phyloP scores from a whole-genome alignment of 345 rosid genomes.

The Clarkia xantiana region DNA sequence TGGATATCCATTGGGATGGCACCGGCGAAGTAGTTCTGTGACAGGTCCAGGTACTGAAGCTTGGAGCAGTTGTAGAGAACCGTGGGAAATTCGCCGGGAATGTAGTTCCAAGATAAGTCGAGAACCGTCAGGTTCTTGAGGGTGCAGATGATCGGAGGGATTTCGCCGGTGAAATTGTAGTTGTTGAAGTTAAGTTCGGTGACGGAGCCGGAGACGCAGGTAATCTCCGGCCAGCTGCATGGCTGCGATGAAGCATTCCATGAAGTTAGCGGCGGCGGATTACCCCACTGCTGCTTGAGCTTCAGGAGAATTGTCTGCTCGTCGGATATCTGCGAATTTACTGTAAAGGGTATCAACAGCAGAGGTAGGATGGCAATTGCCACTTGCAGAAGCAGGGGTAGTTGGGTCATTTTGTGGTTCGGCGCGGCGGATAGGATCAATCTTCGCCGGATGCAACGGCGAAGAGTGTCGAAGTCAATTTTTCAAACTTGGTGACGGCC shows the following conservation, averaged over 20 bases:
- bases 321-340: slow-evolving; percentile 26
- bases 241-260: slow-evolving; percentile 56
- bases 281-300: slow-evolving; percentile 38
- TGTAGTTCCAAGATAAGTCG: slow-evolving; percentile 27
- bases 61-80: slow-evolving; percentile 45
- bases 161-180: slow-evolving; percentile 23
- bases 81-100: slow-evolving; percentile 52
- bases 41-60: slow-evolving; percentile 43
- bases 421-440: too few species aligned
- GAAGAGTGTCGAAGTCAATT: neutral
- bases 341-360: slow-evolving; percentile 19
- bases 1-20: slow-evolving; percentile 50
- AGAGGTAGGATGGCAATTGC: slow-evolving; percentile 18
- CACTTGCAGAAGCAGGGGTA: slow-evolving; percentile 4
- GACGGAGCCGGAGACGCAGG: slow-evolving; percentile 30
- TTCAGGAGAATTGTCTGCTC: slow-evolving; percentile 41
- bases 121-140: slow-evolving; percentile 39
- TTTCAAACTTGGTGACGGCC: slow-evolving; percentile 8
- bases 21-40: slow-evolving; percentile 53
- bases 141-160: slow-evolving; percentile 53
- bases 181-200: slow-evolving; percentile 20
- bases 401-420: slow-evolving; percentile 18
- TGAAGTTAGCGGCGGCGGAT: slow-evolving; percentile 36
- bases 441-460: neutral
- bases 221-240: slow-evolving; percentile 48